Percentiles rank a stretch among this genome's conserved stretches.
phyloP scores from a whole-genome alignment of 345 rosid species.

The Zanthoxylum bungeanum region DNA sequence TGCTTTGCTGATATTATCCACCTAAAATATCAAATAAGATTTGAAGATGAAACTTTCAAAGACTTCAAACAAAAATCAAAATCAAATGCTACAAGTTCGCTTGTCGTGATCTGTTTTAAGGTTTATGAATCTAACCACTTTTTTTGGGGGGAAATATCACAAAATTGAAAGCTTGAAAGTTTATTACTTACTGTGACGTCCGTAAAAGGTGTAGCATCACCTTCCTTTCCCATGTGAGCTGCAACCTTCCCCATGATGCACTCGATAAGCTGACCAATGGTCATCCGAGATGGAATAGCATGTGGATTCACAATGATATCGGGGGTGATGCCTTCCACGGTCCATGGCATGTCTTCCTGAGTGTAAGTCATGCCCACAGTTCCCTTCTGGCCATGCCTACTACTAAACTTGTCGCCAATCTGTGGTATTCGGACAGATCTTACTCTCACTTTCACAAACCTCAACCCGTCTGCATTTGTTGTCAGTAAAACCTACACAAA shows the following conservation, averaged over 20 bases:
- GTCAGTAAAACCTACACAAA: slow-evolving; percentile 76
- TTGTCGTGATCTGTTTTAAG: background rate
- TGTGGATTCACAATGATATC: slow-evolving; percentile 96
- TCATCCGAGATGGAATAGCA: slow-evolving; percentile 99
- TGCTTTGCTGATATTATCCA: slow-evolving; percentile 97
- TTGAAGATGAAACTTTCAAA: background rate
- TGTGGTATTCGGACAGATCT: slow-evolving; percentile 97
- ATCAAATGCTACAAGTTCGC: background rate
- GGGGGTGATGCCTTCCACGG: slow-evolving; percentile 90
- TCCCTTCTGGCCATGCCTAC: slow-evolving; percentile 99
- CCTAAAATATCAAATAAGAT: slow-evolving; percentile 36
- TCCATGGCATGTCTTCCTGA: slow-evolving; percentile 99
- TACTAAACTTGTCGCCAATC: slow-evolving; percentile 96
- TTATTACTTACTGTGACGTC: slow-evolving; percentile 83
- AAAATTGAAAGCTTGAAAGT: background rate
- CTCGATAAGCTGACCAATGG: slow-evolving; percentile 97
- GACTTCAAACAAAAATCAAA: background rate
- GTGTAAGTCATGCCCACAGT: slow-evolving; percentile 98
- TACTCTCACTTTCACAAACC: slow-evolving; percentile 97
- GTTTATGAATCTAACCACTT: background rate
- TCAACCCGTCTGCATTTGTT: slow-evolving; percentile 96
- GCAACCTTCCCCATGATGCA: slow-evolving; percentile 99
- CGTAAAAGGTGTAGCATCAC: slow-evolving; percentile 97
- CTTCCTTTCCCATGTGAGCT: slow-evolving; percentile 99
- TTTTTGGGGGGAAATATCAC: background rate